A percentile compares a stretch with the other conserved stretches of the same genome.
These are phyloP conservation scores for Thermomyces lanuginosus DNA, from an alignment of 2,329 filamentous ascomycete species.

Conservation along the genomic window DNA sequence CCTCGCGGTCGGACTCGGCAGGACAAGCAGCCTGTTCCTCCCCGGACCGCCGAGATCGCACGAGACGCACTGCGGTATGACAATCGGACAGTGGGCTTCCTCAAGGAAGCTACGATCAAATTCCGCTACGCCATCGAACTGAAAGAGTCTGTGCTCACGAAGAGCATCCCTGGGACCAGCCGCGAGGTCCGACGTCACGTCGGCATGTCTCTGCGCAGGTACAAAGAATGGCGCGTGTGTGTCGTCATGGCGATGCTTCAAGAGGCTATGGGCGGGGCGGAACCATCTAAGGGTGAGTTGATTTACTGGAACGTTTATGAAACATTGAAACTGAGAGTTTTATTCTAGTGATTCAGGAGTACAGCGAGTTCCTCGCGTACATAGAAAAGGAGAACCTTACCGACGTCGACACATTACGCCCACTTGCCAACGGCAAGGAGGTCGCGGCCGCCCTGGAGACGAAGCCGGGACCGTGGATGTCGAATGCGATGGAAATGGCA, in stretches of 20 bases:
- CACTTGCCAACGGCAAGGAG: conserved; percentile 57
- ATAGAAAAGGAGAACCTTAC: conserved; percentile 35
- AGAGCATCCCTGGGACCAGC: conserved; percentile 13
- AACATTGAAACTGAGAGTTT: conserved; percentile 7
- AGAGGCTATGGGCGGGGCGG: conserved; percentile 19
- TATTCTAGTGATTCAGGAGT: conserved; percentile 31
- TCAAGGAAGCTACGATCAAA: conserved; percentile 49
- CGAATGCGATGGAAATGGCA: conserved; percentile 58
- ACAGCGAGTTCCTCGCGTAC: conserved; percentile 37
- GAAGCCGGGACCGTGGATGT: conserved; percentile 68
- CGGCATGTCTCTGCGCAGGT: conserved; percentile 19
- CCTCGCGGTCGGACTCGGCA: conserved; percentile 23
- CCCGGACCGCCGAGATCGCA: conserved; percentile 47
- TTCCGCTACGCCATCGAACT: conserved; percentile 45
- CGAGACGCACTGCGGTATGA: conserved; percentile 65
- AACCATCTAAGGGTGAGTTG: conserved; percentile 18
- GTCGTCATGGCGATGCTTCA: conserved; percentile 24
- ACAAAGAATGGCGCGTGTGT: conserved; percentile 27
- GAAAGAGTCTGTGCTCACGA: conserved; percentile 29
- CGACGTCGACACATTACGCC: conserved; percentile 40
- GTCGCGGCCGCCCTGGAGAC: conserved; percentile 50
- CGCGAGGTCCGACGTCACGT: conserved; percentile 22
- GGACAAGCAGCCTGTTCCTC: conserved; percentile 36
- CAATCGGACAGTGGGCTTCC: conserved; percentile 55
- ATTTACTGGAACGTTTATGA: neutral